These are phyloP conservation scores for Botrytis porri DNA, from an alignment of 2,329 filamentous ascomycete genomes.

Conservation along the genomic window DNA sequence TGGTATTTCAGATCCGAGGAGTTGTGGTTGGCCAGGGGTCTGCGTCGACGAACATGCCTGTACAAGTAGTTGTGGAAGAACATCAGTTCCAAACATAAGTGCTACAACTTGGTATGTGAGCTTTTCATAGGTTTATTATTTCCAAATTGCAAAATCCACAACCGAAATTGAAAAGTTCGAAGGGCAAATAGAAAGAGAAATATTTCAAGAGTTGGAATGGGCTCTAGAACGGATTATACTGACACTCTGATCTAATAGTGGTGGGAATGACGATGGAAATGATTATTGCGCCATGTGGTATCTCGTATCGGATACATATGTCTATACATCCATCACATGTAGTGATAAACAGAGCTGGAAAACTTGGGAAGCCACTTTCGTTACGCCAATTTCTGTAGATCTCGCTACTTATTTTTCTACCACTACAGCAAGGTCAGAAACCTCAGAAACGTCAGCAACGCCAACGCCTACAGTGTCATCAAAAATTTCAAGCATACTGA, in stretches of 20 bases:
- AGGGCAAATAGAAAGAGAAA: background rate
- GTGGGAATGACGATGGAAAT: background rate
- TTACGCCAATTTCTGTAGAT: background rate
- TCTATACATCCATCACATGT: slow-evolving; percentile 7
- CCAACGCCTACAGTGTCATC: too few species aligned
- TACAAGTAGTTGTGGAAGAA: slow-evolving; percentile 8
- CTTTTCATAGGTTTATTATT: background rate
- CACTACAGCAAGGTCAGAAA: too few species aligned
- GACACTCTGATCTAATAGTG: background rate
- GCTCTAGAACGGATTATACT: background rate
- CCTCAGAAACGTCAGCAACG: background rate
- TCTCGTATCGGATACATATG: background rate
- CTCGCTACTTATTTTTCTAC: background rate
- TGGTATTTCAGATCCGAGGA: background rate
- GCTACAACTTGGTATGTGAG: slow-evolving; percentile 9
- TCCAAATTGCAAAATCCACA: background rate
- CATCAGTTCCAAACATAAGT: slow-evolving; percentile 1
- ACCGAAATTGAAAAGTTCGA: background rate
- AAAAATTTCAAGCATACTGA: background rate
- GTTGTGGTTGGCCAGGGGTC: slow-evolving; percentile 5
- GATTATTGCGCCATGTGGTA: slow-evolving; percentile 10
- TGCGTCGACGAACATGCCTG: background rate
- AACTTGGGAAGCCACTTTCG: background rate
- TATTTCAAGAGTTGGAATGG: background rate
- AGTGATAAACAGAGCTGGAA: background rate